Conservation (phyloP, 2,329 filamentous ascomycete species). For the Ophiostoma sp. region DNA sequence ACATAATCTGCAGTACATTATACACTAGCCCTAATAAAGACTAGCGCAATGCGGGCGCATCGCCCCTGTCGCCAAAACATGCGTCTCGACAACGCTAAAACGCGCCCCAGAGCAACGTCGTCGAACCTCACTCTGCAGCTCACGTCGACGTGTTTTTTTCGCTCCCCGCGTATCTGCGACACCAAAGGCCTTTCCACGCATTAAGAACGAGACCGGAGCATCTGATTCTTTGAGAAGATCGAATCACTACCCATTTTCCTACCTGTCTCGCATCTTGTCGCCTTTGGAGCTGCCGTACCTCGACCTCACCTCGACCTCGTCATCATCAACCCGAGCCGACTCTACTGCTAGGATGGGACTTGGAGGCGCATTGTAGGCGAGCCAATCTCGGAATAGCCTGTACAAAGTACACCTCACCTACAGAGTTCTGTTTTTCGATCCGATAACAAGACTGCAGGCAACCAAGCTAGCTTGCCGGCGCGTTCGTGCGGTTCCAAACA, state of each 20-base stretch:
- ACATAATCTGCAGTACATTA: not conserved
- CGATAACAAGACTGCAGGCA: not conserved
- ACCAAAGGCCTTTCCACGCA: not conserved
- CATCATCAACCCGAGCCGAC: not conserved
- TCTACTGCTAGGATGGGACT: slow-evolving; percentile 10
- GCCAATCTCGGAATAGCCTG: not conserved
- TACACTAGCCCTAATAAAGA: not conserved
- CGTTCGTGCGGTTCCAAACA: not conserved
- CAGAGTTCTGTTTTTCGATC: too few species aligned
- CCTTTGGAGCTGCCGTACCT: not conserved
- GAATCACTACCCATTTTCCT: not conserved
- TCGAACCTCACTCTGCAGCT: slow-evolving; percentile 13
- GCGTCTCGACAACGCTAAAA: slow-evolving; percentile 21
- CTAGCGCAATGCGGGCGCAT: slow-evolving; percentile 21
- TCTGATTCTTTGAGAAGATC: not conserved
- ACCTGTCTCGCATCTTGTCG: not conserved
- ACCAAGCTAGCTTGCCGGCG: not conserved
- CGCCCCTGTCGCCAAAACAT: slow-evolving; percentile 19
- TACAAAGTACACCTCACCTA: not conserved
- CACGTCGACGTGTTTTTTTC: not conserved
- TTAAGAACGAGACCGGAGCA: not conserved
- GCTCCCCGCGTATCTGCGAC: not conserved
- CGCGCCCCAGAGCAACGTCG: slow-evolving; percentile 17
- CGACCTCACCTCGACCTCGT: not conserved
- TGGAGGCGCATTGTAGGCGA: slow-evolving; percentile 14